A percentile compares a stretch with the other conserved stretches of the same genome.
phyloP scores from a whole-genome alignment of 2,329 filamentous ascomycete species.

The Corynespora cassiicola region DNA sequence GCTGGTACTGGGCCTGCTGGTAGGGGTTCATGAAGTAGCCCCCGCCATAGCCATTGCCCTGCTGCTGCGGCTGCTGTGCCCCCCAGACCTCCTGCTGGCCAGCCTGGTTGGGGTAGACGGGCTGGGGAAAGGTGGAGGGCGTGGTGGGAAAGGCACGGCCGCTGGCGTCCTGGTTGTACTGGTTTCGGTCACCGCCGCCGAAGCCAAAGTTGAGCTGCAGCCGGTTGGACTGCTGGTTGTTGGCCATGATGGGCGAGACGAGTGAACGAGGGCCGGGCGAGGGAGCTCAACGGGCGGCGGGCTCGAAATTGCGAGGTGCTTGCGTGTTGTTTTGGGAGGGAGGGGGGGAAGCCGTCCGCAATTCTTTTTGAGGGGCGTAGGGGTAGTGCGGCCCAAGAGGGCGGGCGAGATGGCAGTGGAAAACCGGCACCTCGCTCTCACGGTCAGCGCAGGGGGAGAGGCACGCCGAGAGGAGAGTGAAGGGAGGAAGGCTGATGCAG shows the following conservation, averaged over 20 bases:
- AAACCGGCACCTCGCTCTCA: slow-evolving; percentile 18
- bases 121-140: slow-evolving; percentile 94
- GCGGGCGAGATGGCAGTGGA: slow-evolving; percentile 15
- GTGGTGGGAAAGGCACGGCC: slow-evolving; percentile 68
- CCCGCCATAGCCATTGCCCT: slow-evolving; percentile 47
- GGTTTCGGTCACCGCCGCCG: slow-evolving; percentile 40
- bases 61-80: slow-evolving; percentile 51
- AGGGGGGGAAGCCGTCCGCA: slow-evolving; percentile 16
- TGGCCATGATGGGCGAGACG: slow-evolving; percentile 38
- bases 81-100: slow-evolving; percentile 69
- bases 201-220: slow-evolving; percentile 61
- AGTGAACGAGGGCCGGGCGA: slow-evolving; percentile 5
- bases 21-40: slow-evolving; percentile 61
- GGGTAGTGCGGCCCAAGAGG: slow-evolving; percentile 15
- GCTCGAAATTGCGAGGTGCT: slow-evolving; percentile 12
- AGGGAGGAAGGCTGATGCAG: slow-evolving; percentile 20
- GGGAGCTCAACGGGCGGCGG: slow-evolving; percentile 11
- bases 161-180: slow-evolving; percentile 50
- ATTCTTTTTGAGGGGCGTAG: slow-evolving; percentile 20
- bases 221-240: slow-evolving; percentile 50
- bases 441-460: slow-evolving; percentile 14
- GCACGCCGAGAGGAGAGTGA: slow-evolving; percentile 12
- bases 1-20: slow-evolving; percentile 53
- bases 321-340: slow-evolving; percentile 17
- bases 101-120: slow-evolving; percentile 70